A percentile compares a stretch with the other conserved stretches of the same genome.
phyloP scores from a whole-genome alignment of 495 filamentous ascomycete species.

The Staphylotrichum longicolle region DNA sequence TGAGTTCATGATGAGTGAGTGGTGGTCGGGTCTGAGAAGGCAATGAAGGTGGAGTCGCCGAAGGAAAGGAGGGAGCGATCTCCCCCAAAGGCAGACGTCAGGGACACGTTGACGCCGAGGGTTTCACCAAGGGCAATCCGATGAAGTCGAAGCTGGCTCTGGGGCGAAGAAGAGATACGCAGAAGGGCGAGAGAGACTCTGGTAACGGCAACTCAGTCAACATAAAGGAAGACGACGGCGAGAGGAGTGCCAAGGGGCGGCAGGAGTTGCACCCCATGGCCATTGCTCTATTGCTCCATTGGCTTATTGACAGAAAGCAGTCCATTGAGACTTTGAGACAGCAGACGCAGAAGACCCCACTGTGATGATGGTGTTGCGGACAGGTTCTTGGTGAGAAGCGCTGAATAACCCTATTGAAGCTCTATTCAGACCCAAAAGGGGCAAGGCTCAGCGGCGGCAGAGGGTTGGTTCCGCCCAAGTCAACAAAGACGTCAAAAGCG shows the following conservation, averaged over 20 bases:
- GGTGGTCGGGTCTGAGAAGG: not conserved
- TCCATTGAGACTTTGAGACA: constrained; percentile 17
- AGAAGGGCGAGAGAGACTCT: constrained; percentile 1
- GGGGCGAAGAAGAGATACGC: not conserved
- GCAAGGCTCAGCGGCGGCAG: constrained; percentile 19
- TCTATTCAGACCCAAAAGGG: constrained; percentile 40
- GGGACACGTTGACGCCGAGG: not conserved
- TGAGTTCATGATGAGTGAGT: constrained; percentile 3
- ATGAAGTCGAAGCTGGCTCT: constrained; percentile 4
- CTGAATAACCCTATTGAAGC: constrained; percentile 32
- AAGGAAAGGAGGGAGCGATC: not conserved
- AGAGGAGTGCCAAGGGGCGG: constrained; percentile 2
- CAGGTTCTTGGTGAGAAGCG: constrained; percentile 2
- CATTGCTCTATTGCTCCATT: constrained; percentile 19
- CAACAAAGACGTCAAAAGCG: constrained; percentile 21
- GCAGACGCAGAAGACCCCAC: constrained; percentile 10
- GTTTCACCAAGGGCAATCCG: not conserved
- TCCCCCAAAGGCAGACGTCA: not conserved
- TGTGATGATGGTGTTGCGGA: constrained; percentile 18
- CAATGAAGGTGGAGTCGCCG: not conserved
- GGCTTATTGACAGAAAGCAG: constrained; percentile 11
- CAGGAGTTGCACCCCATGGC: constrained; percentile 7
- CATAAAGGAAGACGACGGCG: constrained; percentile 12
- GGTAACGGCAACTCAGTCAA: constrained; percentile 6
- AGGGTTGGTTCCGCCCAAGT: constrained; percentile 12